Base-by-base conservation (phyloP, 192 early-diverging fungal species). In the Dispira parvispora region DNA sequence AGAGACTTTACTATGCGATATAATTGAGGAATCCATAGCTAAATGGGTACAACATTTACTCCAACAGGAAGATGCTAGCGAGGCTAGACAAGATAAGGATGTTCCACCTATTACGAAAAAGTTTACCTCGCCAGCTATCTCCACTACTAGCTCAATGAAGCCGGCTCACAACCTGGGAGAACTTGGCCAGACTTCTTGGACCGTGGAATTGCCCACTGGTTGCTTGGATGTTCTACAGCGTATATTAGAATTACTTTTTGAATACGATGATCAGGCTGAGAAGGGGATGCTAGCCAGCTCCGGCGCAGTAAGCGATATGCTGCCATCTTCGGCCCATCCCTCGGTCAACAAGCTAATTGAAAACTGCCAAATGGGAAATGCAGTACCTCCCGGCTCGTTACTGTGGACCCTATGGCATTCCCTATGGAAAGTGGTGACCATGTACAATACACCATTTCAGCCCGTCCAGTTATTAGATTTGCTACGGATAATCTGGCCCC, bases 401-500 rank as follows among this genome's bases (percentile, higher is more conserved):
- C 67, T 75, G n/a, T 75, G 74, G 74, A 62, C 68, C 2, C 55
- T 75, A 18, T 67, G 70, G 67, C 71, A 75, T 55, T 68, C 70
- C 10, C 60, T 75, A 23, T 61, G 69, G 52, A 71, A 72, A 20
- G 67, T 71, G 1, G 72, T 69, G 0, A 67, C 71, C 32, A 72
- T 72, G 49, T 62, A 67, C 18, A 72, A 68, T 21, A 64, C 70
- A 0, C 69, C 68, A 55, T 72, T 75, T 60, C 69, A 68, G 71
- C 71, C 73, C 25, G 75, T 76, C 1, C 78, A 81, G 8, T 71
- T 82, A 18, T 80, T 85, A 65, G 81, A 81, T 2, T 84, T 84
- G 57, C 67, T 87, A 50, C 81, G 82, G 52, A 76, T 87, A 8
- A 64, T 87, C 28, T 87, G 85, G 85, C 68, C 77, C 0, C 83